Base-by-base conservation (phyloP, 2,329 filamentous ascomycete genomes). In the Colletotrichum sp. region DNA sequence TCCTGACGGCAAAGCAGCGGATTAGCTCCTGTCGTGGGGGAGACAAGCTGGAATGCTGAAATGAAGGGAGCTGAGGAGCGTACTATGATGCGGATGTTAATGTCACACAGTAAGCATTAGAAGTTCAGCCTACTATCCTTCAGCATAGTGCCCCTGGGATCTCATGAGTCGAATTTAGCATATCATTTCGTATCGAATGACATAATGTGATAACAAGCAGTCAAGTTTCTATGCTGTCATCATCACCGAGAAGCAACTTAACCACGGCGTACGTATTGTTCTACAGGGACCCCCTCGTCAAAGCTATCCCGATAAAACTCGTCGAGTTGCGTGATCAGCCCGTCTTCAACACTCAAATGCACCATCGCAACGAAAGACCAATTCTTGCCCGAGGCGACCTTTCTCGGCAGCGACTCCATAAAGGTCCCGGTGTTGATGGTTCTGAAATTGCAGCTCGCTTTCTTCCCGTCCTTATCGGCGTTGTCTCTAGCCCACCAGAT, bases 51-150 rank as follows among this genome's bases (percentile, higher is more conserved):
- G n/a, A 2, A 21, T 3, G 43, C 2, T 3, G n/a, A 52, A 2
- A 15, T 52, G 43, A 8, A 48, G 18, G 4, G 3, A 8, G 43
- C 10, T 21, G n/a, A 10, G 43, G n/a, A 48, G 2, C 6, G n/a
- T 48, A 13, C 6, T 1, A 1, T 0, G 3, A 48, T 2, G 43
- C 6, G 6, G 6, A 21, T 48, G 43, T 21, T 1, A 7, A 48
- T 13, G 8, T 52, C 10, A 21, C n/a, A 13, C 6, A 21, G 10
- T 1, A 21, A 8, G 43, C 43, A 21, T 21, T 21, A 6, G 2
- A 8, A 13, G 0, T 8, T 7, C 1, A 48, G 18, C 5, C 18
- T n/a, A 2, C 0, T 1, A 1, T n/a, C 38, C 12, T 12, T 0
- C 38, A 12, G 1, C 0, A n/a, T n/a, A 48, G 38, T 3, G 5